Evolutionary conservation across 148 eudicot genomes (phyloP), one percentile per base, ranked within the genome.

Genomic region (Salicornia ramosissima): DNA sequence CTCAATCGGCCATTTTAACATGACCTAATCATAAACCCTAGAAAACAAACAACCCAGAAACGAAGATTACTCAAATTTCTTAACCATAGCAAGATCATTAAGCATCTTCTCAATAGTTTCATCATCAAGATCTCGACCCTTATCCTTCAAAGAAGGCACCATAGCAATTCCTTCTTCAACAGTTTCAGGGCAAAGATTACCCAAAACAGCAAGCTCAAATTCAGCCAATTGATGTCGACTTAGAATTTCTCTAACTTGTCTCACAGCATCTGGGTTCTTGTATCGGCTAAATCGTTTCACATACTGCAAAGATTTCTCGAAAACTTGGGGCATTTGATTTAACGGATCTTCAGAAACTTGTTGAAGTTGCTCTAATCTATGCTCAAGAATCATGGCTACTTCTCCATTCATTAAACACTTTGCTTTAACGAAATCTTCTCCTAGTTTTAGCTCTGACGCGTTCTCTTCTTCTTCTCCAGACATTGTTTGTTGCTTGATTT

Each of bases 381-480:
- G 92, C 28, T 90, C 98, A 1, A 93, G 86, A 67, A 93, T 93
- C 70, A 90, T 70, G 16, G 98, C 50, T 25, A 93, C 98, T 79
- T 93, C 98, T 47, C 96, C 85, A 57, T 93, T 93, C 96, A 90
- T 93, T 22, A 93, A 59, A 72, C 98, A 93, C 79, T 93, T 93
- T n/a, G 92, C 98, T 80, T 93, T 93, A 53, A 93, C 71, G 79
- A 93, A 93, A 52, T 93, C 98, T 78, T 87, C 91, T 12, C 91
- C 91, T 0, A 89, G 71, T 70, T 89, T 85, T 2, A 89, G 85
- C 72, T 89, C 96, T 6, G 96, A 81, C 16, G 96, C 96, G 80
- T 89, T 87, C 67, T 89, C 96, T 74, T 87, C 96, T 63, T 87
- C 96, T 75, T 87, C 91, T 21, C 71, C 86, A 18, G 91, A 85